Evolutionary conservation across 169 alveolate species (phyloP).

Genomic region (Plasmodium coatneyi): DNA sequence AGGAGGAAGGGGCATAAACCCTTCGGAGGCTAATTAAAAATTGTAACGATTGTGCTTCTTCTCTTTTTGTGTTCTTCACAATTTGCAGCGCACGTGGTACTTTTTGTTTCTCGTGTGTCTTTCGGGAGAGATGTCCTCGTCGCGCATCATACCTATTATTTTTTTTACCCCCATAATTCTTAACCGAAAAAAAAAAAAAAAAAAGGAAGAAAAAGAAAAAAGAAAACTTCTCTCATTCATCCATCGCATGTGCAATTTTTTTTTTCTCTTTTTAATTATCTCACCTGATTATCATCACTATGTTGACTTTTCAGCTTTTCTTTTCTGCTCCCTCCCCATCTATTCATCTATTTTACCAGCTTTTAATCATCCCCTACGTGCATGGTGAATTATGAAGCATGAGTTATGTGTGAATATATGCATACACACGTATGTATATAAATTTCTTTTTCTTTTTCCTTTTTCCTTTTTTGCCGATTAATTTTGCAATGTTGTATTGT

Average conservation of each 20-base stretch:
- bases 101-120: not conserved
- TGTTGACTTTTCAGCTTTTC: not conserved
- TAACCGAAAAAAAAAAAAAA: not conserved
- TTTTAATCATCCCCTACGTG: not conserved
- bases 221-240: not conserved
- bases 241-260: not conserved
- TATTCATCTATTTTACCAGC: not conserved
- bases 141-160: not conserved
- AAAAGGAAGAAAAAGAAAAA: not conserved
- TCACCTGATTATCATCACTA: not conserved
- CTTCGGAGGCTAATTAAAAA: not conserved
- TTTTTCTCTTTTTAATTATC: not conserved
- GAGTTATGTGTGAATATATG: not conserved
- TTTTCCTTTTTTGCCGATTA: not conserved
- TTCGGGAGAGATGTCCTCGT: not conserved
- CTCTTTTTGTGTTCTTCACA: not conserved
- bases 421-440: not conserved
- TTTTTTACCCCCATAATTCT: not conserved
- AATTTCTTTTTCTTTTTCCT: not conserved
- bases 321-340: not conserved
- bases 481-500: slow-evolving; percentile 1
- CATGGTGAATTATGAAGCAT: not conserved
- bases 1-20: not conserved
- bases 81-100: not conserved
- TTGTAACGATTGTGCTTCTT: not conserved